These are phyloP conservation scores for Inga laurina DNA, from an alignment of 306 rosid species.

Conservation along the genomic window DNA sequence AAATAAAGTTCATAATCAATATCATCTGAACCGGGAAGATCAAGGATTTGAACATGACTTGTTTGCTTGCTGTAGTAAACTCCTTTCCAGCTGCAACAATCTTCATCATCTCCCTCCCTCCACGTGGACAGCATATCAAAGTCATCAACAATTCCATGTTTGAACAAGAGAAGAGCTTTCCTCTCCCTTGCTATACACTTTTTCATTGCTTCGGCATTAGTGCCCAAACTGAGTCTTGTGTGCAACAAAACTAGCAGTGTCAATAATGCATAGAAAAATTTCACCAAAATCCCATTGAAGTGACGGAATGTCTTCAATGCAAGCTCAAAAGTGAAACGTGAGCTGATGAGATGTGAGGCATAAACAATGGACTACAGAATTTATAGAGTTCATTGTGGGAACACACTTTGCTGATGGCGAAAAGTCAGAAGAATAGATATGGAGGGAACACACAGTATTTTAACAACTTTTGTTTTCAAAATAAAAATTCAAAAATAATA, in stretches of 20 bases:
- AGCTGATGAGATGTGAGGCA: background rate
- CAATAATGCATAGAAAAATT: background rate
- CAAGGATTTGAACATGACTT: background rate
- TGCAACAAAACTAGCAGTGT: background rate
- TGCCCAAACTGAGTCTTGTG: background rate
- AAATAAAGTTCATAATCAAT: background rate
- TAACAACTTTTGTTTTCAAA: too few species aligned
- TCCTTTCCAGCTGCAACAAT: constrained; percentile 30
- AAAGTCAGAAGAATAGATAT: too few species aligned
- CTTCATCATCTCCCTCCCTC: background rate
- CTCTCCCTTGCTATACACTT: background rate
- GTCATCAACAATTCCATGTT: background rate
- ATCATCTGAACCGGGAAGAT: background rate
- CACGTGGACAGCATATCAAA: constrained; percentile 3
- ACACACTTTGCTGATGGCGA: background rate
- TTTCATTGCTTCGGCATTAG: background rate
- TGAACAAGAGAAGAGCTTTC: constrained; percentile 18
- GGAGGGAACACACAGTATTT: too few species aligned
- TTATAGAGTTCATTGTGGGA: background rate
- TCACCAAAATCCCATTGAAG: background rate
- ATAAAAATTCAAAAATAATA: too few species aligned
- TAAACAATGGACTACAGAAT: too few species aligned
- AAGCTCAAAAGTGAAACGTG: background rate
- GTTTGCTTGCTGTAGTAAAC: constrained; percentile 17
- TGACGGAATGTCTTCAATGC: background rate